A percentile compares a stretch with the other conserved stretches of the same genome.
Conservation (phyloP, 495 filamentous ascomycete genomes). For the Aspergillus sparsus region DNA sequence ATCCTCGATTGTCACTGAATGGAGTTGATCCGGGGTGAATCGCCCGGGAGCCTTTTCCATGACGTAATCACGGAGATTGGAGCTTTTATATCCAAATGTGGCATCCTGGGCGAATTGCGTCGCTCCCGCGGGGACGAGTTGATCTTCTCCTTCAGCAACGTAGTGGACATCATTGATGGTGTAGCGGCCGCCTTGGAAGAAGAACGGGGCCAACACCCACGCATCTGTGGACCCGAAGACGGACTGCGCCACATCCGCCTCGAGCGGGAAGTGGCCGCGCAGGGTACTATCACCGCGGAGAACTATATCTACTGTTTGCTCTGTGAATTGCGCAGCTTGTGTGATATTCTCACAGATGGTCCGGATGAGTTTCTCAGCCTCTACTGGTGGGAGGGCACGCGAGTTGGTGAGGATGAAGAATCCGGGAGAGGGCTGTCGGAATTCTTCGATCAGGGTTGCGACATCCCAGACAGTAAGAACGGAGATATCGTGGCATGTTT, state of each 20-base stretch:
- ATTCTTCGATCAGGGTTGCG: constrained; percentile 42
- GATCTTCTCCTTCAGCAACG: constrained; percentile 45
- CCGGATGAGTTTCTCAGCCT: constrained; percentile 43
- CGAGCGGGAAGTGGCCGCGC: constrained; percentile 55
- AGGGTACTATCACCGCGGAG: constrained; percentile 55
- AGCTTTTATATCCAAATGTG: constrained; percentile 54
- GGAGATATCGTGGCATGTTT: constrained; percentile 57
- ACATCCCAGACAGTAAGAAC: constrained; percentile 58
- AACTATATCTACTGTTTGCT: constrained; percentile 49
- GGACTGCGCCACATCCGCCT: constrained; percentile 49
- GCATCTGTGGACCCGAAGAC: constrained; percentile 48
- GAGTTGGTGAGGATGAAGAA: constrained; percentile 62
- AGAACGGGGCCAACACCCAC: constrained; percentile 54
- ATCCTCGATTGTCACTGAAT: constrained; percentile 47
- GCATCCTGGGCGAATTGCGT: constrained; percentile 56
- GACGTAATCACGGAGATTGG: constrained; percentile 52
- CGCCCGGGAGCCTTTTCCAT: constrained; percentile 49
- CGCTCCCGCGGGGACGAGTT: constrained; percentile 45
- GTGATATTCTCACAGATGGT: constrained; percentile 50
- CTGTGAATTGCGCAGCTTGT: constrained; percentile 39
- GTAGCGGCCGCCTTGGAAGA: constrained; percentile 53
- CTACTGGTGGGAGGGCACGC: constrained; percentile 47
- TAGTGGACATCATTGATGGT: constrained; percentile 58
- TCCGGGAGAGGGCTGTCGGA: constrained; percentile 36
- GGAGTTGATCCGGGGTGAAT: constrained; percentile 35